phyloP scores from a whole-genome alignment of 139 green algal species.

The Chlamydomonas sp. region DNA sequence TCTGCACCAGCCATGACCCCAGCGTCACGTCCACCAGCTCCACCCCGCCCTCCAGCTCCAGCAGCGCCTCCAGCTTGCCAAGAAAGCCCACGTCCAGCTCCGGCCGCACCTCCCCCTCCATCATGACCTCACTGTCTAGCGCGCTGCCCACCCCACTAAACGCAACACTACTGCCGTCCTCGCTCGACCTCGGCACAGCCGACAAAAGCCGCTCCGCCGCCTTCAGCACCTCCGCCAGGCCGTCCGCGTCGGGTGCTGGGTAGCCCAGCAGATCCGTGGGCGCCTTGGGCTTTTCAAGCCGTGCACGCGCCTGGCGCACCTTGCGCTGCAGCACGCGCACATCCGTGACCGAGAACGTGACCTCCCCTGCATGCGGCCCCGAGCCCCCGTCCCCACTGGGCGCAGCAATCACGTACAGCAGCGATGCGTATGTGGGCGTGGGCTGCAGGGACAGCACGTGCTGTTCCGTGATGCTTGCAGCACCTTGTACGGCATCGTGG shows the following conservation, averaged over 20 bases:
- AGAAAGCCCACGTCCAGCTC: constrained; percentile 45
- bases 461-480: not conserved
- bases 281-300: constrained; percentile 41
- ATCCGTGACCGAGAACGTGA: constrained; percentile 28
- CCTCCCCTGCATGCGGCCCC: constrained; percentile 31
- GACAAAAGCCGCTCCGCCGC: constrained; percentile 35
- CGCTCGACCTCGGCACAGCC: not conserved
- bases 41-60: constrained; percentile 36
- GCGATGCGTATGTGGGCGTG: constrained; percentile 17
- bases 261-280: constrained; percentile 51
- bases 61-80: constrained; percentile 44
- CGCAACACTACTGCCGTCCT: not conserved
- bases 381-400: not conserved
- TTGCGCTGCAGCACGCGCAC: constrained; percentile 38
- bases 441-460: constrained; percentile 41
- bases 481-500: too few relatives aligned
- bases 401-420: constrained; percentile 44
- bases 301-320: constrained; percentile 29
- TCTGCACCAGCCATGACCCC: constrained; percentile 41
- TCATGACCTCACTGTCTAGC: not conserved
- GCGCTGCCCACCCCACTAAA: not conserved
- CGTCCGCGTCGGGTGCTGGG: constrained; percentile 3
- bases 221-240: constrained; percentile 29
- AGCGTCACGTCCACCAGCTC: constrained; percentile 35
- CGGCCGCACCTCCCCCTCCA: constrained; percentile 18